A percentile compares a stretch with the other conserved stretches of the same genome.
Evolutionary conservation across 2,329 filamentous ascomycete genomes (phyloP).

Genomic region (Lizonia empirigonia): DNA sequence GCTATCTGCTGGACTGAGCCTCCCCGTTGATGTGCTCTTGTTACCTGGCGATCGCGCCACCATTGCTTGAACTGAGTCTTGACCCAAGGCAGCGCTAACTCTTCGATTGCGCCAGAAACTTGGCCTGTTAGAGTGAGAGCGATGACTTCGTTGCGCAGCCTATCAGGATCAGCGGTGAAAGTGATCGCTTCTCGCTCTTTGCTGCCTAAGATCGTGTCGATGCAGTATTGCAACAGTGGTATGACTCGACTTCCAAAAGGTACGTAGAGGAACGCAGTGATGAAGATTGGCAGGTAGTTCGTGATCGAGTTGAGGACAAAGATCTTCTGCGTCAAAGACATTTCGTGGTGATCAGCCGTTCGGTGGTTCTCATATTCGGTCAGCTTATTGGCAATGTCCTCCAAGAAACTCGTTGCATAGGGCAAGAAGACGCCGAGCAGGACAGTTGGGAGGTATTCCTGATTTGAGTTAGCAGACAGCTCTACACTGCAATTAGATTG

Average conservation of each 20-base stretch:
- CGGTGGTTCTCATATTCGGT: slow-evolving; percentile 45
- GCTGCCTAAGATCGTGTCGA: slow-evolving; percentile 23
- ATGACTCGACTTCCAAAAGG: slow-evolving; percentile 36
- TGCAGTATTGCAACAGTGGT: slow-evolving; percentile 28
- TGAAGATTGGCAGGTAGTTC: slow-evolving; percentile 44
- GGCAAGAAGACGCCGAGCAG: slow-evolving; percentile 39
- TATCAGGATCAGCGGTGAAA: slow-evolving; percentile 37
- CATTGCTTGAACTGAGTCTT: slow-evolving; percentile 36
- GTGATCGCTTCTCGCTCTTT: slow-evolving; percentile 15
- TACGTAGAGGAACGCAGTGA: slow-evolving; percentile 42
- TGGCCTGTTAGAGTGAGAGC: slow-evolving; percentile 43
- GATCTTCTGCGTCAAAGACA: slow-evolving; percentile 44
- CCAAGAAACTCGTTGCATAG: slow-evolving; percentile 37
- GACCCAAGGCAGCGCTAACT: slow-evolving; percentile 39
- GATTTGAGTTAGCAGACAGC: slow-evolving; percentile 8
- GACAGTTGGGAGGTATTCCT: slow-evolving; percentile 44
- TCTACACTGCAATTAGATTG: neutral
- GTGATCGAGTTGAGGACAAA: slow-evolving; percentile 46
- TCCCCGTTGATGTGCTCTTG: slow-evolving; percentile 4
- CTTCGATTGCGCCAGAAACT: slow-evolving; percentile 37
- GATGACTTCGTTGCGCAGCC: slow-evolving; percentile 43
- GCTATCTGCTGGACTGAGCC: neutral
- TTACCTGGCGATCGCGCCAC: slow-evolving; percentile 37
- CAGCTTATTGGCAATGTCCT: slow-evolving; percentile 34
- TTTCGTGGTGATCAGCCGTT: slow-evolving; percentile 40